These are phyloP conservation scores for Apium graveolens DNA, from an alignment of 129 eudicot species.

Conservation along the genomic window DNA sequence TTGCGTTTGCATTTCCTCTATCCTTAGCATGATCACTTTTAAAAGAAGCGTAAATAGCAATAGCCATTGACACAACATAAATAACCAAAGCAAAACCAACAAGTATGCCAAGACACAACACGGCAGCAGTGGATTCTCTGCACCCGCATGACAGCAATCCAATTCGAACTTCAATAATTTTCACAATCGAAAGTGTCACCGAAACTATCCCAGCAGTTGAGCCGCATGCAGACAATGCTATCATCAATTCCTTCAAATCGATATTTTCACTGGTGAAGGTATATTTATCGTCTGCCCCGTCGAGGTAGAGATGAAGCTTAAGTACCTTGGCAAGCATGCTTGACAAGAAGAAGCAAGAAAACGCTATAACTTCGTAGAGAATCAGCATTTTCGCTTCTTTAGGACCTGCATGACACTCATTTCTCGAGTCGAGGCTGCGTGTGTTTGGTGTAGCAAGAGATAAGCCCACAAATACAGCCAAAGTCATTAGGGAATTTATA, in stretches of 20 bases:
- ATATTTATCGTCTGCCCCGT: not conserved
- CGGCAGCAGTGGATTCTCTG: not conserved
- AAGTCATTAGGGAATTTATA: not conserved
- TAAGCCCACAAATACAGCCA: not conserved
- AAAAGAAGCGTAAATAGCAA: not conserved
- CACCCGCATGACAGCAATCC: not conserved
- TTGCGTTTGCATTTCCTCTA: too few relatives aligned
- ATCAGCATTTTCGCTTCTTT: not conserved
- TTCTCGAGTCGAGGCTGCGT: not conserved
- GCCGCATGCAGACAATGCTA: not conserved
- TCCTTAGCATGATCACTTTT: not conserved
- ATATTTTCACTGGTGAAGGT: not conserved
- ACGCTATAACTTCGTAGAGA: not conserved
- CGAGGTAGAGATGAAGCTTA: not conserved
- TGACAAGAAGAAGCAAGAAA: not conserved
- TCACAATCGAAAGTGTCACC: not conserved
- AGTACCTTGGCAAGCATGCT: not conserved
- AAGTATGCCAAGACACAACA: not conserved
- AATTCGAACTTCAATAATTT: not conserved
- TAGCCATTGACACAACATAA: not conserved
- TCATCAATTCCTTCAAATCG: not conserved
- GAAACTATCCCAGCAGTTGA: not conserved
- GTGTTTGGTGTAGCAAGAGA: not conserved
- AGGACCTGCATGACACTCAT: not conserved
- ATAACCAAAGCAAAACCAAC: not conserved